Evolutionary conservation across 2,329 filamentous ascomycete species (phyloP).

Genomic region (Verticillium nubilum): DNA sequence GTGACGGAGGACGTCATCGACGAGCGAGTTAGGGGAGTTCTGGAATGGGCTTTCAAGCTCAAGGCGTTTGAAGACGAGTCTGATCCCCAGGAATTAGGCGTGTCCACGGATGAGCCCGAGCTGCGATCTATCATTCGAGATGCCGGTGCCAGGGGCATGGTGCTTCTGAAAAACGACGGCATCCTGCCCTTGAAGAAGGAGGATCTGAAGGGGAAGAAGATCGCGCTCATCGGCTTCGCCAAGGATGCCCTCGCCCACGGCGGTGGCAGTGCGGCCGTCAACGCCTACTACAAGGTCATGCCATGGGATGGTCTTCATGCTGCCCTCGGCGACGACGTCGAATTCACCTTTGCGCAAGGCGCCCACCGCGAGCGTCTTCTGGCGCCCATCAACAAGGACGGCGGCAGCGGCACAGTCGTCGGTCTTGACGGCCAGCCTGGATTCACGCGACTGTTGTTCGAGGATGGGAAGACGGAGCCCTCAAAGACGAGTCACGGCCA

Average conservation of each 20-base stretch:
- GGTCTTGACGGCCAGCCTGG: constrained; percentile 25
- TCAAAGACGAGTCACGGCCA: constrained; percentile 18
- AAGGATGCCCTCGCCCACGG: constrained; percentile 28
- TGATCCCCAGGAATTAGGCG: constrained; percentile 20
- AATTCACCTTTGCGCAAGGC: constrained; percentile 21
- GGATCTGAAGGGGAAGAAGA: constrained; percentile 23
- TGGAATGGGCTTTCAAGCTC: constrained; percentile 17
- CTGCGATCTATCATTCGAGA: constrained; percentile 16
- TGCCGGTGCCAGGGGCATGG: constrained; percentile 42
- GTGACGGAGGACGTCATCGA: constrained; percentile 13
- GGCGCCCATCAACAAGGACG: constrained; percentile 14
- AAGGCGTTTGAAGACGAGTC: constrained; percentile 13
- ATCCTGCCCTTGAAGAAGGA: constrained; percentile 43
- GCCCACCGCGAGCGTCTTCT: constrained; percentile 13
- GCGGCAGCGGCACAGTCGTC: constrained; percentile 18
- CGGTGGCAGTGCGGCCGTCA: constrained; percentile 29
- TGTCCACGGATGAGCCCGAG: constrained; percentile 23
- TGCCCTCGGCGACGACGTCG: constrained; percentile 17
- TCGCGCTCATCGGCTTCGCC: constrained; percentile 26
- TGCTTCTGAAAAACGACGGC: constrained; percentile 56
- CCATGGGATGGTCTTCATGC: constrained; percentile 25
- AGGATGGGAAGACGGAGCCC: constrained; percentile 18
- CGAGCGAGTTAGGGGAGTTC: constrained; percentile 19
- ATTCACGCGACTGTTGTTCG: constrained; percentile 23
- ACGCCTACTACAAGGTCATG: constrained; percentile 27